Base-by-base conservation (phyloP, 305 asterid species). In the Fraxinus nigra region DNA sequence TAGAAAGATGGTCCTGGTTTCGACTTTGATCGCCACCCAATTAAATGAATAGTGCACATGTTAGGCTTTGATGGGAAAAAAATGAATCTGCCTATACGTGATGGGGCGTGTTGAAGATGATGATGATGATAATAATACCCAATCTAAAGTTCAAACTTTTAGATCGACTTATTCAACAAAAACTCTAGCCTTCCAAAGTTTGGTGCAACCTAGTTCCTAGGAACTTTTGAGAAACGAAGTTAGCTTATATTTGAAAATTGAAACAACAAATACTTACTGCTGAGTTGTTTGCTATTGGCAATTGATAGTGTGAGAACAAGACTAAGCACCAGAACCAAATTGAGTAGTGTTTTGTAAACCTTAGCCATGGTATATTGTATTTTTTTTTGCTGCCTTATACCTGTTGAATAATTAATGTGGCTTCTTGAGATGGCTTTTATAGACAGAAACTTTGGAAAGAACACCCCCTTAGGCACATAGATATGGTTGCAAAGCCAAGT, bases 251-350 rank as follows among this genome's bases (percentile, higher is more conserved):
- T 13, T 14, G 59, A 67, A 3, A 35, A 28, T 4, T 16, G 22
- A 7, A 18, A 6, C 11, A 63, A n/a, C 2, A 59, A 37, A 28
- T 56, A 70, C 80, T 78, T 73, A 81, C 81, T 7, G 22, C 84
- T 77, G 73, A 72, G 3, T 16, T 75, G 30, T 30, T 24, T 22
- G 54, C 85, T 33, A 24, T 81, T 51, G 4, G 82, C 61, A 33
- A 24, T 3, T 3, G 81, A 63, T 7, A 78, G 28, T 76, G 75
- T 48, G 56, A 81, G 75, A 78, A 78, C 43, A 43, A 84, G 80
- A 72, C 77, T 78, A 56, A 84, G 72, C 74, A 81, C 69, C 13
- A 78, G 72, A 78, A 48, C 69, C 78, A 78, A 65, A 38, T 73
- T 84, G 74, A 78, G 43, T 54, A 74, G 10, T 20, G 78, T 2